Evolutionary conservation across 768 basidiomycete species (phyloP), one percentile per base, ranked within the genome.

Genomic region (Suillus sp.): DNA sequence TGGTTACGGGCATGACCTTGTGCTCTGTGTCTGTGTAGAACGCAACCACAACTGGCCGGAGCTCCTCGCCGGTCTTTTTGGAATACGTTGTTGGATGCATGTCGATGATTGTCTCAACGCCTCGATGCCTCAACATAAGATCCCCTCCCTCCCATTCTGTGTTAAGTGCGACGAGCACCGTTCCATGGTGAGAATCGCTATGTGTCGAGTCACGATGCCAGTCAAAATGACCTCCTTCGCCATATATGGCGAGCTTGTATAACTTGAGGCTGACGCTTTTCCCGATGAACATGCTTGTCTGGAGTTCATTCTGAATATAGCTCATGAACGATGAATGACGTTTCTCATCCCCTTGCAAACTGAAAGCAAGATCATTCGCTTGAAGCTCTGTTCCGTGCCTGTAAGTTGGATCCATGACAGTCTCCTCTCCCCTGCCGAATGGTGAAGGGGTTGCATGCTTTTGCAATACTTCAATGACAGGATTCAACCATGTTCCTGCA

Each of bases 171-270:
- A 51, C 18, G 30, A 51, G 50, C 27, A 32, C 30, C 2, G 18
- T 51, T 20, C 50, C 51, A 53, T 53, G 51, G 10, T 53, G 51
- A 53, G 51, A 30, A 32, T 53, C 30, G 30, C 30, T 53, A 11
- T 53, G 51, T 11, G 51, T 53, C 1, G 51, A 53, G 16, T 53
- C 51, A 32, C 51, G 51, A 53, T 53, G 51, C 51, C 51, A 53
- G 51, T 53, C 30, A 11, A 53, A 53, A 32, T 53, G 51, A 20
- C 51, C 51, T n/a, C 51, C 51, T 53, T 53, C 51, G 0, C 30
- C 51, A 5, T 53, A 53, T 53, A 32, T 32, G 2, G 51, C 51
- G 30, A 53, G 51, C 18, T 53, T 53, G 30, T 53, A 32, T 10
- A 53, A 32, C 51, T 53, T 53, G 51, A 53, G 10, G 1, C 2